Evolutionary conservation across 2,329 filamentous ascomycete genomes (phyloP), one percentile per base, ranked within the genome.

Genomic region (Juglanconis sp.): DNA sequence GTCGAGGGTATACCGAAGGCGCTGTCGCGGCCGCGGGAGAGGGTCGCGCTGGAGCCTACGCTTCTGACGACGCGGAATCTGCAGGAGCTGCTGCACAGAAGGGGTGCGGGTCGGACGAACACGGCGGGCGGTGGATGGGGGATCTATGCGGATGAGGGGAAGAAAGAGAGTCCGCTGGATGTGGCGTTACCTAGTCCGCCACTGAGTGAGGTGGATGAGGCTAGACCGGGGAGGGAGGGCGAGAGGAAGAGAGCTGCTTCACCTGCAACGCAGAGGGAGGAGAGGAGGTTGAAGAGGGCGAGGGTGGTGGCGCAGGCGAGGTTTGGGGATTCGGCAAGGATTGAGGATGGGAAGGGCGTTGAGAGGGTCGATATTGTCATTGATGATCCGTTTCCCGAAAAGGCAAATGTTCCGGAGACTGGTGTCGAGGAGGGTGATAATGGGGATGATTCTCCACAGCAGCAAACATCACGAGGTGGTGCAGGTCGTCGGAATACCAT

Each of bases 1-100:
- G 79, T 92, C 35, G 87, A 92, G 63, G 90, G 90, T 1, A 87
- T 96, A 7, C 91, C 92, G 0, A 92, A 91, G 68, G 92, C 92
- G 0, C 80, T 96, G 11, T 95, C 91, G 0, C 81, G 87, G 13
- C 89, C 90, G 0, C 83, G 88, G 35, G 83, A 88, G 63, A 82
- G 92, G 35, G 94, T 90, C 65, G 81, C 85, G 0, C 76, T 96
- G 1, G 83, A 86, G 63, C 74, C 83, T 5, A 91, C 90, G 1
- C 86, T 82, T 53, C 77, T 96, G 24, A 82, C 83, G 0, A 90
- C 90, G 15, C 87, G 86, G 65, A 93, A 89, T 59, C 77, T 96
- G 10, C 79, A 82, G 5, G 88, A 88, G 2, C 76, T 96, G 47
- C 76, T 94, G 15, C 81, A 87, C 15, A 82, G 87, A 50, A 84